Evolutionary conservation across 1,284 basidiomycete genomes (phyloP), one percentile per base, ranked within the genome.

Genomic region (Entoloma clypeatum): DNA sequence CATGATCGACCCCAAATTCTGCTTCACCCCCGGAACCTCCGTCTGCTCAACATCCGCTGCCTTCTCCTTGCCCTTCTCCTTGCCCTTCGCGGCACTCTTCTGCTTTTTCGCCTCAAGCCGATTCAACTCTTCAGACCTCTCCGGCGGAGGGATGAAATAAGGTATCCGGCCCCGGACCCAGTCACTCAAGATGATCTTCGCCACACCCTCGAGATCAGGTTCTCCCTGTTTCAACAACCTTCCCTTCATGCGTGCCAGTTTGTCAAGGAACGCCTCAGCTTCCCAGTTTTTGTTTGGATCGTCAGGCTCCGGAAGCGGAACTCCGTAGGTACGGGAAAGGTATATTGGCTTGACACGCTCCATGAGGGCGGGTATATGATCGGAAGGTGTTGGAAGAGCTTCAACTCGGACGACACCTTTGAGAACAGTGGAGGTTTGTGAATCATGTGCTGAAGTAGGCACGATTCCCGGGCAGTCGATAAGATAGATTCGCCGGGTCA

Each of bases 401-500:
- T 99, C 95, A 18, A 99, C 92, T 51, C 95, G 87, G 18, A 99
- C 85, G 36, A 98, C 95, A 27, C 95, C 96, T 66, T 99, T 99
- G 47, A 99, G 77, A 21, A 99, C 96, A 1, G 86, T 98, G 34
- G 84, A 81, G 0, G 93, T 93, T 60, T 97, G 88, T 1, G 89
- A 81, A 64, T 99, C 95, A 45, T 81, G 71, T 18, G 92, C 86
- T 24, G 92, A 94, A 18, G 93, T 86, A 1, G 96, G 96, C 1
- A 99, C 96, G 61, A 99, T 92, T 47, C 96, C 95, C 21, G 95
- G 95, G 62, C 95, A 99, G 70, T 99, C 96, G 69, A 99, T 97
- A 51, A 99, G 84, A 73, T 98, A 99, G 63, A 99, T 99, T 48
- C 91, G 81, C 47, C 87, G 81, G 56, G 95, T 98, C 39, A 99